phyloP scores from a whole-genome alignment of 129 eudicot species.

The Centrapalus pauciflorus region DNA sequence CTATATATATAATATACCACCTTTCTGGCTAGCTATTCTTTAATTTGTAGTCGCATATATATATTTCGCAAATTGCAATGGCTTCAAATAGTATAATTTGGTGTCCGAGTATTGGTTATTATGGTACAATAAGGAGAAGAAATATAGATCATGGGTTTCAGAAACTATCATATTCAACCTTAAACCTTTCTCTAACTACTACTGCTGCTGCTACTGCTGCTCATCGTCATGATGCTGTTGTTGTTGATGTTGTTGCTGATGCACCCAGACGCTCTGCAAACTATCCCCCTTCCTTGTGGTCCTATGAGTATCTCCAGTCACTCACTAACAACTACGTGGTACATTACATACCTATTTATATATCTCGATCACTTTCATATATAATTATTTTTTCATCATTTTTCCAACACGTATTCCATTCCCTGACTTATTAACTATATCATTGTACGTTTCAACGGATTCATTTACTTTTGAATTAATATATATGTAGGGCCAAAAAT shows the following conservation, averaged over 20 bases:
- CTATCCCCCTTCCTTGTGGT: constrained; percentile 31
- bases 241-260: not conserved
- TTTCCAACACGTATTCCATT: not conserved
- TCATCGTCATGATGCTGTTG: no score
- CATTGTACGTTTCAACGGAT: not conserved
- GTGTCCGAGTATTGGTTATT: not conserved
- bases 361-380: not conserved
- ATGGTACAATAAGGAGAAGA: no score
- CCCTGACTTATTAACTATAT: not conserved
- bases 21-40: no score
- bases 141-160: no score
- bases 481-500: constrained; percentile 18
- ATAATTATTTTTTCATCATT: not conserved
- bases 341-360: not conserved
- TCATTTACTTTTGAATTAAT: not conserved
- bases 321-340: constrained; percentile 15
- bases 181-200: no score
- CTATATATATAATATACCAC: no score
- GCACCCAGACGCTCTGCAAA: constrained; percentile 26
- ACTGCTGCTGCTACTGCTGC: no score
- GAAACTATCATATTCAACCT: not conserved
- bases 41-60: no score
- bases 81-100: no score
- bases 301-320: constrained; percentile 23
- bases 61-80: no score